Evolutionary conservation across 1,139 yeast species (phyloP).

Genomic region (Diutina catenulata): DNA sequence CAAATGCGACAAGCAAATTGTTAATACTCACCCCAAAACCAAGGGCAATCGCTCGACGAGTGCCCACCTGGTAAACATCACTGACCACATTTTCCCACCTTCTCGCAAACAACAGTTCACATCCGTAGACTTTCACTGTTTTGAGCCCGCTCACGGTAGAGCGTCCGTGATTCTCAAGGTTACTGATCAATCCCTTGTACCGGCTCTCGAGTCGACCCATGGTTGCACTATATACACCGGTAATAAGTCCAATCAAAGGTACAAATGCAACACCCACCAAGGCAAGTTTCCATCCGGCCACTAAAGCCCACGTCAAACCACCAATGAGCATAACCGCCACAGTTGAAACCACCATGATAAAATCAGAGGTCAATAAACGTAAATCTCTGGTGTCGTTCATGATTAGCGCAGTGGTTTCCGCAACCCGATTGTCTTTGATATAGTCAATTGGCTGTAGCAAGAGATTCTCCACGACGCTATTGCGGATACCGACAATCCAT

Average conservation of each 20-base stretch:
- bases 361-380: slow-evolving; percentile 50
- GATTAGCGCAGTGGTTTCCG: slow-evolving; percentile 53
- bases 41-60: slow-evolving; percentile 37
- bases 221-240: slow-evolving; percentile 39
- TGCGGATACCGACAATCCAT: slow-evolving; percentile 52
- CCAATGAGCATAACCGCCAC: slow-evolving; percentile 40
- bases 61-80: slow-evolving; percentile 22
- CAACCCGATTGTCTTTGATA: slow-evolving; percentile 35
- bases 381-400: slow-evolving; percentile 77
- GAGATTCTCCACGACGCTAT: slow-evolving; percentile 34
- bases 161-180: slow-evolving; percentile 40
- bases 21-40: slow-evolving; percentile 55
- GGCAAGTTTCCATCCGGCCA: slow-evolving; percentile 79
- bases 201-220: slow-evolving; percentile 43
- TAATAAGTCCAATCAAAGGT: slow-evolving; percentile 44
- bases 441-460: slow-evolving; percentile 44
- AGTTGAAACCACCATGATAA: slow-evolving; percentile 42
- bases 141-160: slow-evolving; percentile 51
- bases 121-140: slow-evolving; percentile 47
- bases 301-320: slow-evolving; percentile 70
- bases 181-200: slow-evolving; percentile 47
- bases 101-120: slow-evolving; percentile 34
- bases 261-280: slow-evolving; percentile 68
- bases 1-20: slow-evolving; percentile 40
- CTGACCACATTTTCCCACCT: slow-evolving; percentile 21